Conservation (phyloP, 2,329 filamentous ascomycete genomes). For the Diaporthe australafricana region DNA sequence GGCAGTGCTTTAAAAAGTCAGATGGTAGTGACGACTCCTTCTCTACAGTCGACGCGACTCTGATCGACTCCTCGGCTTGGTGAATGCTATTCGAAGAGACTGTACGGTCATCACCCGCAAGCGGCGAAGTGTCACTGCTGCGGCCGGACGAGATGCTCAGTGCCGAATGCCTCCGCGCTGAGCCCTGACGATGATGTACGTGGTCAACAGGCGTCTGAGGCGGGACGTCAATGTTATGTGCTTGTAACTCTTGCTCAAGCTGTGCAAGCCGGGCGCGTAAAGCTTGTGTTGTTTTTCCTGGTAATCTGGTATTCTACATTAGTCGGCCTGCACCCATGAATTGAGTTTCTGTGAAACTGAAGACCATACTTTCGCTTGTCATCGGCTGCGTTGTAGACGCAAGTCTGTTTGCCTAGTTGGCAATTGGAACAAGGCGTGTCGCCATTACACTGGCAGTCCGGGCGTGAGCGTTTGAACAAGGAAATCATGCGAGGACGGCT, state of each 20-base stretch:
- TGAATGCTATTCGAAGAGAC: neutral
- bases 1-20: neutral
- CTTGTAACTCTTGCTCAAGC: neutral
- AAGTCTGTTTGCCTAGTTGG: neutral
- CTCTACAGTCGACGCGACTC: neutral
- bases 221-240: neutral
- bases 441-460: neutral
- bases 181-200: neutral
- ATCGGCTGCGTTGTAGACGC: conserved; percentile 4
- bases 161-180: neutral
- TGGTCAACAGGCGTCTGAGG: neutral
- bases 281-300: neutral
- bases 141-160: neutral
- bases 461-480: neutral
- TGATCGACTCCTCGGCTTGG: neutral
- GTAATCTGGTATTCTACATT: neutral
- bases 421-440: conserved; percentile 4
- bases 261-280: neutral
- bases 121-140: neutral
- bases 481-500: neutral
- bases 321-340: neutral
- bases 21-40: neutral
- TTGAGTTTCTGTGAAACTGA: neutral
- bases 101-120: neutral
- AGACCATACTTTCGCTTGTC: neutral